Conservation (phyloP, 2,329 filamentous ascomycete genomes). For the Zymoseptoria pseudotritici region DNA sequence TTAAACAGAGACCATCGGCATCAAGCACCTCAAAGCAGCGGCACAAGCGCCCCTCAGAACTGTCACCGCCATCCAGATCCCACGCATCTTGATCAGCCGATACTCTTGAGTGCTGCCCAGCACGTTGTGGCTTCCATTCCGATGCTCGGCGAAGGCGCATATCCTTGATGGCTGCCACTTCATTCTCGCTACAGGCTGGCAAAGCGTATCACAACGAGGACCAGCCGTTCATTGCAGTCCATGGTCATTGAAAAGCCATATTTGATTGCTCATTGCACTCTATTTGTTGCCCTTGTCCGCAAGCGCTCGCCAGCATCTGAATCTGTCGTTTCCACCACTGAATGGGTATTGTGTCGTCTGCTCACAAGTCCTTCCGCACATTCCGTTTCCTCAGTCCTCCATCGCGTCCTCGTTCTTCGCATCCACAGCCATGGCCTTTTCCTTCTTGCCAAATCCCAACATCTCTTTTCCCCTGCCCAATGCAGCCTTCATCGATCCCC, state of each 20-base stretch:
- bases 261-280: neutral
- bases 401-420: slow-evolving; percentile 12
- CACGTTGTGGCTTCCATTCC: too few species aligned
- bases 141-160: too few species aligned
- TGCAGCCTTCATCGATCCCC: slow-evolving; percentile 33
- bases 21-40: too few species aligned
- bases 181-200: too few species aligned
- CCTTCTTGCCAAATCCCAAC: slow-evolving; percentile 38
- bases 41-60: too few species aligned
- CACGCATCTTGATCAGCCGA: too few species aligned
- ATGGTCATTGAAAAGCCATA: neutral
- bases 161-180: too few species aligned
- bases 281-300: neutral
- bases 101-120: too few species aligned
- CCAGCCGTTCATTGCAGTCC: neutral
- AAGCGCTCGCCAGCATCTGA: neutral
- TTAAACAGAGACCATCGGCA: neutral
- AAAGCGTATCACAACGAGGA: too few species aligned
- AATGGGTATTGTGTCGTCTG: neutral
- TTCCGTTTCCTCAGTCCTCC: slow-evolving; percentile 1
- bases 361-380: neutral
- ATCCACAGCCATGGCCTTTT: slow-evolving; percentile 2
- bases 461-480: slow-evolving; percentile 50
- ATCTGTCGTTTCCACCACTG: neutral
- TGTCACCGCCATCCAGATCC: too few species aligned